Evolutionary conservation across 2,329 filamentous ascomycete species (phyloP), one percentile per base, ranked within the genome.

Genomic region (Aspergillus tubingensis): DNA sequence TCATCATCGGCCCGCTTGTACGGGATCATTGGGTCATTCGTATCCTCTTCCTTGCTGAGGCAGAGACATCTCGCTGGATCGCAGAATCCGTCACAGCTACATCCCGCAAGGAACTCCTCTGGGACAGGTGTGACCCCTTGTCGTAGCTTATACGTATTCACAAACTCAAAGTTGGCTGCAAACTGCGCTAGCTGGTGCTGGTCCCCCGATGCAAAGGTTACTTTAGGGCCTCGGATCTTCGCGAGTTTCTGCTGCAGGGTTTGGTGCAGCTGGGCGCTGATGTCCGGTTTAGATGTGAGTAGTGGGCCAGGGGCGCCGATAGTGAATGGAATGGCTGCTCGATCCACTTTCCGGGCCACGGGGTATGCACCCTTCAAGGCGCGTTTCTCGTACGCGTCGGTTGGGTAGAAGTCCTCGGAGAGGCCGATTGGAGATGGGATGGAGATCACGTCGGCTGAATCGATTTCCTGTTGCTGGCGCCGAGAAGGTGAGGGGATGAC

Each of bases 141-240:
- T 0, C 70, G 70, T 3, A 77, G 58, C 39, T 73, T 73, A 53
- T 79, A 77, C 1, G 66, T 57, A 36, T 76, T 74, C 3, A 76
- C 64, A 15, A 79, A 79, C n/a, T 75, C 72, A 56, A 79, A 78
- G 43, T 76, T 76, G 0, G 70, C 58, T 0, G 69, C 68, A 10
- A 74, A 67, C 1, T 67, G 60, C 1, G 72, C 65, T 0, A 74
- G 64, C 7, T 54, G 54, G 2, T 49, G 51, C 4, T 67, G 61
- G 17, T 65, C 61, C 0, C 56, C 58, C 0, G 62, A 55, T 0
- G 62, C 63, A 30, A 75, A 58, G 3, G 62, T 68, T 17, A 77
- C 70, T 0, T 54, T 17, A 1, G 76, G 76, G 0, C 77, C 76
- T 7, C 68, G 54, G 17, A 70, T 72, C 19, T 41, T 53, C 0